Evolutionary conservation across 2,329 filamentous ascomycete species (phyloP).

Genomic region (Pezicula rhizophila): DNA sequence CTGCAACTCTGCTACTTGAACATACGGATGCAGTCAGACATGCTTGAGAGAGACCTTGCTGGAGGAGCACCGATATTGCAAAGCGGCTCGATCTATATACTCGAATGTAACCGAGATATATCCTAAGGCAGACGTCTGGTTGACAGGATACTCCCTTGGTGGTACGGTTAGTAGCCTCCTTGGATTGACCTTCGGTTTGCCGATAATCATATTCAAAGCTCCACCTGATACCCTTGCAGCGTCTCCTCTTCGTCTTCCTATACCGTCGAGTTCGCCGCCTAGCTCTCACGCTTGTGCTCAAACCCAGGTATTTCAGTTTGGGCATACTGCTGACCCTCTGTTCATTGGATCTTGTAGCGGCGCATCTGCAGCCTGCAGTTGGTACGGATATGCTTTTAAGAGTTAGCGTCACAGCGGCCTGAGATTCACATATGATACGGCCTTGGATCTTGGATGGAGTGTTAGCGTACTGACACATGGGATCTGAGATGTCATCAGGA

Average conservation of each 20-base stretch:
- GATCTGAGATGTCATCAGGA: conserved; percentile 76
- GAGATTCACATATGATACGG: conserved; percentile 85
- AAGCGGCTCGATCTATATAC: conserved; percentile 79
- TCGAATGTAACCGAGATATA: conserved; percentile 85
- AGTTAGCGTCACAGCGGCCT: conserved; percentile 78
- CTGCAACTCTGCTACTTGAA: conserved; percentile 79
- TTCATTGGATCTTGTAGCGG: conserved; percentile 90
- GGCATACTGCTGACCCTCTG: conserved; percentile 88
- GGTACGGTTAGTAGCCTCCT: conserved; percentile 82
- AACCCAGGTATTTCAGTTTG: conserved; percentile 62
- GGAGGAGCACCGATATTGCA: conserved; percentile 84
- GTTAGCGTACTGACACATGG: conserved; percentile 84
- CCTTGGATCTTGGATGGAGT: conserved; percentile 83
- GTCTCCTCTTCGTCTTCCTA: conserved; percentile 74
- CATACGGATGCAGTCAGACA: conserved; percentile 84
- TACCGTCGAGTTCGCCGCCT: conserved; percentile 70
- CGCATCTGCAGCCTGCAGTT: conserved; percentile 79
- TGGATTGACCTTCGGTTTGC: conserved; percentile 81
- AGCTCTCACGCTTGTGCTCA: conserved; percentile 61
- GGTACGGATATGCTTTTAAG: conserved; percentile 82
- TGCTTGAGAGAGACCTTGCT: conserved; percentile 69
- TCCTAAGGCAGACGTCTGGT: conserved; percentile 75
- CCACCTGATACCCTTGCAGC: conserved; percentile 83
- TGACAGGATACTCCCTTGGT: conserved; percentile 85
- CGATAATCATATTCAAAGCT: conserved; percentile 83